Evolutionary conservation across 2,329 filamentous ascomycete genomes (phyloP), one percentile per base, ranked within the genome.

Genomic region (Monilinia fructicola): DNA sequence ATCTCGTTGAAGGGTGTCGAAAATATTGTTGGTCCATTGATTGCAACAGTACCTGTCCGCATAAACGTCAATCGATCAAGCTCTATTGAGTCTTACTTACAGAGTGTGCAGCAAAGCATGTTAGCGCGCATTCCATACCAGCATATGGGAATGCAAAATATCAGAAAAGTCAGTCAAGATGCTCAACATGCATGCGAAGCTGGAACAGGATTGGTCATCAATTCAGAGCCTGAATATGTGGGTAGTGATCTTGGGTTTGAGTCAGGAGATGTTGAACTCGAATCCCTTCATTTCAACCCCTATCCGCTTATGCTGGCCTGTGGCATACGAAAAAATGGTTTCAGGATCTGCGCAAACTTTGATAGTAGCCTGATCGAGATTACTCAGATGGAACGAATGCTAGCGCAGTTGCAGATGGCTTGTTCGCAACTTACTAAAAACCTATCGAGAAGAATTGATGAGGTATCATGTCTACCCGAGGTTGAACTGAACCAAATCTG

Each of bases 281-380:
- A 73, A 56, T 71, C 70, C 2, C 68, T 74, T 59, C 79, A 81
- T 67, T 81, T 81, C 72, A 82, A 81, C 64, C 77, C 81, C 0
- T 83, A 83, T 67, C 78, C 81, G 5, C 75, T 83, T 2, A 84
- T 83, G 82, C 68, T 83, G 28, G 81, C 76, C 3, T 82, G 77
- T 70, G 79, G 79, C 6, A 78, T 82, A 7, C 74, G 75, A 28
- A 79, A 78, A 67, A 77, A 70, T 9, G 80, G 80, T 1, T 79
- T 83, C 65, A 73, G 78, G 66, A 76, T 81, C 14, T 78, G 78
- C 28, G 79, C 79, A 2, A 81, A 77, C 69, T 81, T 81, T 48
- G 80, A 81, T 54, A 76, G 70, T 63, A 76, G 71, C 26, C 44
- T 79, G n/a, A 72, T 81, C 26, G 69, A 74, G 44, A 66, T 73